Conservation (phyloP, 371 early-diverging fungal genomes). For the Syncephalastrum sp. region DNA sequence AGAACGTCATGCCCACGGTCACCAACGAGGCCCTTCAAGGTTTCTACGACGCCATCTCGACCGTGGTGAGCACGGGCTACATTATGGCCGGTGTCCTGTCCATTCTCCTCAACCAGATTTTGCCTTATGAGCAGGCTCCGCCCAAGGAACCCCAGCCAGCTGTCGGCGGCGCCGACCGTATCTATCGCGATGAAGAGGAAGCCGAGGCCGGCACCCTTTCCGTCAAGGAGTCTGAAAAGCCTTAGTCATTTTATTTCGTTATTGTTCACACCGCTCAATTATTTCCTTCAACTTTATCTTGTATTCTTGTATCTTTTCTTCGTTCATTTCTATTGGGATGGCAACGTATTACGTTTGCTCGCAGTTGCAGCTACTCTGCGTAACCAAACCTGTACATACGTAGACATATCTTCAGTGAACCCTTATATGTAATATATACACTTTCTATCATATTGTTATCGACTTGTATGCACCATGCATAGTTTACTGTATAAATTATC, state of each 20-base stretch:
- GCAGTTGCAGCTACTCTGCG: conserved; percentile 22
- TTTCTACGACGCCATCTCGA: conserved; percentile 48
- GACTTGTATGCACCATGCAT: not conserved
- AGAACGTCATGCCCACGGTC: conserved; percentile 44
- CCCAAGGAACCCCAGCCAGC: not conserved
- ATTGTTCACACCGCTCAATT: no score
- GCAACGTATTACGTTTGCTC: conserved; percentile 10
- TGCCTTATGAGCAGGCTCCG: conserved; percentile 27
- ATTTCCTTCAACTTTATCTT: no score
- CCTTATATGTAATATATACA: conserved; percentile 1
- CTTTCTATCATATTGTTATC: not conserved
- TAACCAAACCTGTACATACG: conserved; percentile 20
- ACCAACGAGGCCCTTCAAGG: conserved; percentile 45
- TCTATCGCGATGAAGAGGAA: conserved; percentile 13
- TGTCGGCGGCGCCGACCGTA: conserved; percentile 9
- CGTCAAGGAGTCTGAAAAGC: conserved; percentile 5
- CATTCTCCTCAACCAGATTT: conserved; percentile 47
- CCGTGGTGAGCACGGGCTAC: conserved; percentile 55
- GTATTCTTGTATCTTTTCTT: conserved; percentile 2
- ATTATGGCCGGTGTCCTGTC: conserved; percentile 54
- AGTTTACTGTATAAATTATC: no score
- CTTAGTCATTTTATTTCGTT: conserved; percentile 5
- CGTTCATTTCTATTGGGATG: conserved; percentile 1
- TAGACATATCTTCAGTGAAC: no score
- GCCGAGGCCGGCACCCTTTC: conserved; percentile 11